These are phyloP conservation scores for Orbilia oligospora DNA, from an alignment of 2,329 filamentous ascomycete genomes.

Conservation along the genomic window DNA sequence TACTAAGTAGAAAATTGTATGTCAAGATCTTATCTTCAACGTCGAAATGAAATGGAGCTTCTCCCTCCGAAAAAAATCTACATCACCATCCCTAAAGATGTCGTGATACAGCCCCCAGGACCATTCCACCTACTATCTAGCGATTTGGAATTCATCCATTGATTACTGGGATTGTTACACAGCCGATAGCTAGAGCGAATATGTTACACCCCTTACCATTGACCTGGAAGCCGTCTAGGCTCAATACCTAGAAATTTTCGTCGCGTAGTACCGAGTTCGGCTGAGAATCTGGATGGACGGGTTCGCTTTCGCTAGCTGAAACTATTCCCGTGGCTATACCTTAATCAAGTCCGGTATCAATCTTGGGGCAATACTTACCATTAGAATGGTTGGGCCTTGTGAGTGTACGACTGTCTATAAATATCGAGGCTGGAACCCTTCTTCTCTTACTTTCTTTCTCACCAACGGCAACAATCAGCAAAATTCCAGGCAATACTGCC, in stretches of 20 bases:
- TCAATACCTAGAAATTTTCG: background rate
- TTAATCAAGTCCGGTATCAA: background rate
- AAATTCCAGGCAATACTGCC: constrained; percentile 13
- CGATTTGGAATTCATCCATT: constrained; percentile 36
- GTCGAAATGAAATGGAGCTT: background rate
- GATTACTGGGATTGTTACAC: constrained; percentile 26
- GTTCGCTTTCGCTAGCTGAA: constrained; percentile 31
- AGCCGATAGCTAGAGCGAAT: constrained; percentile 3
- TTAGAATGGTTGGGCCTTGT: background rate
- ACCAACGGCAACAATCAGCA: constrained; percentile 30
- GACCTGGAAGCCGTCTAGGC: background rate
- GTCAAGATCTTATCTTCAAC: too few relatives aligned
- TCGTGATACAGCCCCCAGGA: constrained; percentile 15
- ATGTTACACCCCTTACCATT: constrained; percentile 12
- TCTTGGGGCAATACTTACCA: background rate
- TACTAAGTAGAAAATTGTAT: too few relatives aligned
- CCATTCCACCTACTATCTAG: background rate
- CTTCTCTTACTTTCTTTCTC: background rate
- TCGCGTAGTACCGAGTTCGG: constrained; percentile 5
- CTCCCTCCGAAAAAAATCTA: background rate
- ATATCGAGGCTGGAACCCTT: constrained; percentile 22
- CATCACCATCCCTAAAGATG: constrained; percentile 7
- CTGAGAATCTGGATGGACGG: background rate
- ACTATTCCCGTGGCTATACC: constrained; percentile 15
- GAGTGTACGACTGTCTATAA: constrained; percentile 40